Evolutionary conservation across 1,284 basidiomycete genomes (phyloP).

Genomic region (Tilletia walkeri): DNA sequence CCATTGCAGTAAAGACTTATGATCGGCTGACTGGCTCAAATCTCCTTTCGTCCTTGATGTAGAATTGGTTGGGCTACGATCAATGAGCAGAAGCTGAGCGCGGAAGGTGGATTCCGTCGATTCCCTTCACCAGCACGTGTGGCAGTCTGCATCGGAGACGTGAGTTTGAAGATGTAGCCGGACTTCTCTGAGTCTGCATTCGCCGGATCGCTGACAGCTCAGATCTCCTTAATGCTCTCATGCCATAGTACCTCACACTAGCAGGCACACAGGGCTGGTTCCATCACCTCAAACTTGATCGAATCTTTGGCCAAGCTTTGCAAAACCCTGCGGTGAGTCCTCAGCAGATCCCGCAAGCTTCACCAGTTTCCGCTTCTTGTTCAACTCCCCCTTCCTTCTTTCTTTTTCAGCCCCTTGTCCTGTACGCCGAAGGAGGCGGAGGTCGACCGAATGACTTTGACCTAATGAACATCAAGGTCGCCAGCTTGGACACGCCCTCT

Average conservation of each 20-base stretch:
- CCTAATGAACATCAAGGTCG: conserved; percentile 20
- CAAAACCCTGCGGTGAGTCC: conserved; percentile 22
- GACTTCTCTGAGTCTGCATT: too few relatives aligned
- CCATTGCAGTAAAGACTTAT: too few relatives aligned
- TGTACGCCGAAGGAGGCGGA: conserved; percentile 43
- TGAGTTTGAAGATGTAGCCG: background rate
- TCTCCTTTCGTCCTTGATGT: background rate
- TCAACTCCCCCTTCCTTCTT: background rate
- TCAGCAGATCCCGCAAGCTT: background rate
- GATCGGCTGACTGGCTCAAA: too few relatives aligned
- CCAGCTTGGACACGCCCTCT: conserved; percentile 32
- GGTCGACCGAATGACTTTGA: conserved; percentile 40
- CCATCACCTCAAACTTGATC: conserved; percentile 39
- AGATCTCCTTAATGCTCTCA: background rate
- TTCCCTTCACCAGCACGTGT: background rate
- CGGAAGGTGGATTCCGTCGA: background rate
- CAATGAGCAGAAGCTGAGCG: conserved; percentile 19
- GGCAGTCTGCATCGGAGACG: conserved; percentile 30
- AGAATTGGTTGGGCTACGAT: conserved; percentile 32
- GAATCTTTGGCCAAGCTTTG: conserved; percentile 27
- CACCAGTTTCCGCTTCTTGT: too few relatives aligned
- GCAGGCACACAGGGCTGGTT: conserved; percentile 40
- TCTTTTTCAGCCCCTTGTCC: conserved; percentile 25
- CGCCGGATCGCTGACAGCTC: too few relatives aligned
- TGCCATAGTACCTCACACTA: conserved; percentile 28